Percentiles rank a stretch among this genome's conserved stretches.
phyloP scores from a whole-genome alignment of 345 rosid species.

The Ailanthus altissimus region DNA sequence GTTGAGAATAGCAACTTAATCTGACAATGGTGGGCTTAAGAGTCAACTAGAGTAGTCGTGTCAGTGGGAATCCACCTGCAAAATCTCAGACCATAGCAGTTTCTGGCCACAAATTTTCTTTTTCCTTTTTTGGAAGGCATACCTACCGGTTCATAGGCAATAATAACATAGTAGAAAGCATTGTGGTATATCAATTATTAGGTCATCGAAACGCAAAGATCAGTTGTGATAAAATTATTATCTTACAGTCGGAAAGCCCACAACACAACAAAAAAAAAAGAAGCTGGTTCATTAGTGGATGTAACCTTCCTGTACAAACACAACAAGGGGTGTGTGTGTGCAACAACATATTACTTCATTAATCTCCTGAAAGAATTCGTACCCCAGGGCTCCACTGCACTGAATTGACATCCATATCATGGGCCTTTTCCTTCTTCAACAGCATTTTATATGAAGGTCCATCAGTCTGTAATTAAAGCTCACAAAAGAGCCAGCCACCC shows the following conservation, averaged over 20 bases:
- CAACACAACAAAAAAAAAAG: neutral
- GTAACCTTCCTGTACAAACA: neutral
- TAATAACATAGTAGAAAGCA: neutral
- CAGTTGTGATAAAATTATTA: neutral
- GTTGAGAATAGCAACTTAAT: neutral
- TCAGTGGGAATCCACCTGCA: neutral
- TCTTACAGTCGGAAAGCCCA: neutral
- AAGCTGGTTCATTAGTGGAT: neutral
- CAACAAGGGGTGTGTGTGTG: neutral
- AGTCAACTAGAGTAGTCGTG: neutral
- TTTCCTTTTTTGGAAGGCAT: neutral
- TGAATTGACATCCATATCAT: slow-evolving; percentile 82
- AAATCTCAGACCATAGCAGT: neutral
- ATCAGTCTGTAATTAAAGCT: slow-evolving; percentile 49
- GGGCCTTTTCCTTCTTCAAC: slow-evolving; percentile 84
- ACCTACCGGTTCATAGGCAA: neutral
- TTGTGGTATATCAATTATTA: neutral
- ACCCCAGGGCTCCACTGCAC: slow-evolving; percentile 83
- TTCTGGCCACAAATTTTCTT: neutral
- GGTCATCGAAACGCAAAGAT: neutral
- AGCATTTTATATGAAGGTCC: slow-evolving; percentile 64
- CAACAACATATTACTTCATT: neutral
- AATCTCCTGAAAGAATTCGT: slow-evolving; percentile 38
- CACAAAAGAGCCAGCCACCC: slow-evolving; percentile 2
- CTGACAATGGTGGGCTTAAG: neutral